Evolutionary conservation across 139 green algal genomes (phyloP), one percentile per base, ranked within the genome.

Genomic region (Micromonas commoda): DNA sequence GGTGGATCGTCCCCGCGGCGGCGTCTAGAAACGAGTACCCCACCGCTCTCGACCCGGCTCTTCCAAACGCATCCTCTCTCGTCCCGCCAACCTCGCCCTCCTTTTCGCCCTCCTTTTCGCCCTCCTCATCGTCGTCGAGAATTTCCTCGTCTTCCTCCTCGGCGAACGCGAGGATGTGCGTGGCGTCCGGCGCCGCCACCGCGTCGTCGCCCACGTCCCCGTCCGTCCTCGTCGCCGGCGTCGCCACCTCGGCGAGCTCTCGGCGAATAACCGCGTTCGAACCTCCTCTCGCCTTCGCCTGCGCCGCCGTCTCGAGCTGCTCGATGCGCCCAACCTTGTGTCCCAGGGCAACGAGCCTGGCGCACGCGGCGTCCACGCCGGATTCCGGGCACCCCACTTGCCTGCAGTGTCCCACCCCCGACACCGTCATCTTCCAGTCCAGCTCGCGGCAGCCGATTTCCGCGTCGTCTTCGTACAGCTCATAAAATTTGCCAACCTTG

Each of bases 301-400:
- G 66, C 24, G 51, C 63, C 3, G 77, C 80, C 26, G 80, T 85
- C 60, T 87, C 83, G 26, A 84, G 64, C 68, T 87, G 83, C 80
- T 87, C 83, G n/a, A 87, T 78, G 31, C 77, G 37, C 1, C 72
- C 83, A 33, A 87, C 82, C 78, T 86, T 67, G 23, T 77, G 45
- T 16, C 39, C 34, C 39, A 64, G 53, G 21, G 23, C 21, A 26
- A 21, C 21, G 29, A 85, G 72, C 26, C 65, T 64, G 16, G n/a
- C 31, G 0, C 77, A 72, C 29, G 81, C 81, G 51, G 82, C 83
- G 64, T 82, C 77, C 28, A 87, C 77, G 54, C 83, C 78, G 29
- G 23, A 70, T 54, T 85, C 77, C 29, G 83, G 79, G 60, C 82
- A 86, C 34, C 82, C 82, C 1, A 86, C 82, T 80, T 84, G 80